phyloP scores from a whole-genome alignment of 2,329 filamentous ascomycete genomes.

The Aspergillus ochraceus region DNA sequence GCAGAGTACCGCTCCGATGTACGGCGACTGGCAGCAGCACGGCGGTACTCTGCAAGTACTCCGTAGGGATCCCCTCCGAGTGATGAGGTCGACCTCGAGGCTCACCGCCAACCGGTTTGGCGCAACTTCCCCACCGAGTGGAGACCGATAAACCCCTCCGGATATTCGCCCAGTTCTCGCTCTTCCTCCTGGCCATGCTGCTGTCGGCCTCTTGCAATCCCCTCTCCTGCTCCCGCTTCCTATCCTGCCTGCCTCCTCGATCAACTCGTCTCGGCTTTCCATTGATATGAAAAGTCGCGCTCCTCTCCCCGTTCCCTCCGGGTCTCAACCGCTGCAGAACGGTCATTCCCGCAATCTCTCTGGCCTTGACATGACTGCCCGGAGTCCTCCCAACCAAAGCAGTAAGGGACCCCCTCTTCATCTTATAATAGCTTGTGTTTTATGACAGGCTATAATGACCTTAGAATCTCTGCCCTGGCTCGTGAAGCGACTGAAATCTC shows the following conservation, averaged over 20 bases:
- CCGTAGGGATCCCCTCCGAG: too few relatives aligned
- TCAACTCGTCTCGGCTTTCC: conserved; percentile 29
- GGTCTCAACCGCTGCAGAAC: conserved; percentile 34
- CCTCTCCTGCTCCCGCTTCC: conserved; percentile 14
- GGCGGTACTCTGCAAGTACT: too few relatives aligned
- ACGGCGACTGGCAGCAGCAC: too few relatives aligned
- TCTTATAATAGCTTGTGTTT: not conserved
- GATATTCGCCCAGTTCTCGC: conserved; percentile 14
- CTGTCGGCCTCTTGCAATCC: conserved; percentile 22
- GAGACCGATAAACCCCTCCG: conserved; percentile 25
- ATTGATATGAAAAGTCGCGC: conserved; percentile 44
- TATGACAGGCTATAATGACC: not conserved
- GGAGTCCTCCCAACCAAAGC: conserved; percentile 47
- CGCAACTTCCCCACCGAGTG: conserved; percentile 11
- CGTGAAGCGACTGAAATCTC: not conserved
- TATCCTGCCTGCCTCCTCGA: conserved; percentile 14
- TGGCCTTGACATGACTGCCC: conserved; percentile 46
- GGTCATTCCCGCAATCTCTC: conserved; percentile 44
- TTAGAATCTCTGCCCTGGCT: not conserved
- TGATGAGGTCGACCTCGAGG: not conserved
- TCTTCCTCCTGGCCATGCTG: conserved; percentile 20
- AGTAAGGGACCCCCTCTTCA: conserved; percentile 21
- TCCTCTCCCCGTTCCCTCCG: conserved; percentile 40
- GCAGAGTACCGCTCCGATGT: not conserved
- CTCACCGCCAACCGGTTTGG: not conserved